Percentiles rank a stretch among this genome's conserved stretches.
Evolutionary conservation across 371 early-diverging fungal species (phyloP).

Genomic region (Apophysomyces trapeziformis): DNA sequence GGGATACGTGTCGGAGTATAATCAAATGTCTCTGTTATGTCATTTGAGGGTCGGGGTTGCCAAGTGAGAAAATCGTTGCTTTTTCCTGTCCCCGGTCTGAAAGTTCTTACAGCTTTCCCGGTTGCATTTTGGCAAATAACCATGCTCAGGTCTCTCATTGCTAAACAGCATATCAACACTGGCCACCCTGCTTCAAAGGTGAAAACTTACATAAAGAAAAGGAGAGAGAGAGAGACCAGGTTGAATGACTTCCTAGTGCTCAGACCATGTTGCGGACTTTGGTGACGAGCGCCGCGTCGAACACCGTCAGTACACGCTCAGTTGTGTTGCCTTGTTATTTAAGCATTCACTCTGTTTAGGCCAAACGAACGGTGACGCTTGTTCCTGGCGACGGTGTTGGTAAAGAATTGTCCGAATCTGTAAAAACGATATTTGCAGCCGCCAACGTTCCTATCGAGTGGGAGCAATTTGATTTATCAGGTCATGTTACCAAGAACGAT

Average conservation of each 20-base stretch:
- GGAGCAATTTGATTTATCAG: constrained; percentile 94
- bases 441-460: constrained; percentile 92
- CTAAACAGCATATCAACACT: not conserved
- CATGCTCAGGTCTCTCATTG: constrained; percentile 6
- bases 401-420: constrained; percentile 86
- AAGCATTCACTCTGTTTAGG: not conserved
- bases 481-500: constrained; percentile 77
- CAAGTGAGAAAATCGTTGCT: not conserved
- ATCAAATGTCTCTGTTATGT: no score
- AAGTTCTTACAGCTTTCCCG: not conserved
- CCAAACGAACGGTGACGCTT: constrained; percentile 87
- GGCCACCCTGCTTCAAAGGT: not conserved
- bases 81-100: not conserved
- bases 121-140: not conserved
- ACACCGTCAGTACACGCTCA: not conserved
- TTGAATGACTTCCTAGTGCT: not conserved
- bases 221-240: no score
- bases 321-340: not conserved
- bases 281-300: not conserved
- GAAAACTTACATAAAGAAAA: no score
- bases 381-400: constrained; percentile 99
- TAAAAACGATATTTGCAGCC: constrained; percentile 93
- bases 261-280: constrained; percentile 7
- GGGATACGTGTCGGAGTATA: no score
- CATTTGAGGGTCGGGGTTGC: no score